Evolutionary conservation across 441 rosid genomes (phyloP).

Genomic region (Breynia disticha): DNA sequence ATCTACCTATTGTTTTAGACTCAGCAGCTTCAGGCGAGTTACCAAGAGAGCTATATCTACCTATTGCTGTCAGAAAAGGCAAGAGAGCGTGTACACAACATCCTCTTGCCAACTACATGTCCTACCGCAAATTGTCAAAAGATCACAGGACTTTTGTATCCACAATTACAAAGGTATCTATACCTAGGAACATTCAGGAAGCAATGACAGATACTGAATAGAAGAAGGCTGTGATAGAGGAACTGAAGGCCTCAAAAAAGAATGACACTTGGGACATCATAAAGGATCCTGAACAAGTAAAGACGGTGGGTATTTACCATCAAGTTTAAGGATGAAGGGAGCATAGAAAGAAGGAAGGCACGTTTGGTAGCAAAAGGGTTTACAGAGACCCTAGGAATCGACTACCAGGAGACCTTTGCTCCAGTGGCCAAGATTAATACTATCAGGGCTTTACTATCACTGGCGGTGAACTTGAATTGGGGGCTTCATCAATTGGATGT

Average conservation of each 20-base stretch:
- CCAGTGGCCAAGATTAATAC: background rate
- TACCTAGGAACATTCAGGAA: no score
- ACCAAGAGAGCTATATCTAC: no score
- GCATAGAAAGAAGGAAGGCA: background rate
- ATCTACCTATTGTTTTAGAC: no score
- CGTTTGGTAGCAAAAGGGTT: background rate
- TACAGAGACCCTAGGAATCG: background rate
- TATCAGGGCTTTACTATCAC: background rate
- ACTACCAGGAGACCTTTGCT: background rate
- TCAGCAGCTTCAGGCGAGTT: no score
- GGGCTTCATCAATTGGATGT: background rate
- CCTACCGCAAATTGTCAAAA: no score
- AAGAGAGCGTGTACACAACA: no score
- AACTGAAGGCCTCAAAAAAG: background rate
- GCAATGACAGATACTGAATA: no score
- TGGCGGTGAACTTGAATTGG: background rate
- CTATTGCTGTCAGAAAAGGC: no score
- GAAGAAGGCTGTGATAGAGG: background rate
- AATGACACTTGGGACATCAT: background rate
- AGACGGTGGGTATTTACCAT: slow-evolving; percentile 1
- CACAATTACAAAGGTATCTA: no score
- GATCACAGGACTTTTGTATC: no score
- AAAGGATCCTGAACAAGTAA: background rate
- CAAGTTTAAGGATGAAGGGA: background rate
- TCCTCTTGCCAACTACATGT: no score